Base-by-base conservation (phyloP, 2,329 filamentous ascomycete genomes). In the Zelopaecilomyces penicillatus region DNA sequence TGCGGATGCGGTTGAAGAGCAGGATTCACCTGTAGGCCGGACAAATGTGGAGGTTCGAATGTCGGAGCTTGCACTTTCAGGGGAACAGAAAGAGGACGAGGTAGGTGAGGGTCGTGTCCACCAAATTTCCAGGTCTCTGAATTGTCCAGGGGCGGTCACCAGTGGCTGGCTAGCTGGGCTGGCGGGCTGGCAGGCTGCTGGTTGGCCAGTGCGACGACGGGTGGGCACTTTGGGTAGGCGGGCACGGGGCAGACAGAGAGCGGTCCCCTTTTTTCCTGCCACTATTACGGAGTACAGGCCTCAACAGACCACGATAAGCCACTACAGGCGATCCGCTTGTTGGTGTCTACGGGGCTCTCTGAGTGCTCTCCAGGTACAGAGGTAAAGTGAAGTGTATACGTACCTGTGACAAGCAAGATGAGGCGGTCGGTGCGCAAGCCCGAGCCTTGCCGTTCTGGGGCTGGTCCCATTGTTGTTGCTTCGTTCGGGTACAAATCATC, bases 41-140 rank as follows among this genome's bases (percentile, higher is more conserved):
- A 37, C 41, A 42, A 46, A 39, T 37, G 45, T 47, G 42, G 45
- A 47, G 45, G 42, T 47, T 45, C 38, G 37, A 30, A 45, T 37
- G 44, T 26, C 42, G 40, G 46, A 46, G 46, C 36, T 39, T 45
- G 43, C 39, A 45, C 43, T 39, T 45, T 49, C 47, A 49, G 47
- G 47, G 47, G 47, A 46, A 37, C 19, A 19, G 42, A 37, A 48
- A 41, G 46, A 44, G 47, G 40, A 38, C 37, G 43, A 42, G 46
- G 39, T 29, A 38, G 42, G 19, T 19, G 19, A 19, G 19, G 32
- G 43, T 43, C 43, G 46, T 48, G 45, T 45, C 46, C 46, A 39
- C 51, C 53, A 57, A 55, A 52, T 56, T 56, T 64, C 59, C 61
- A 58, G 60, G 53, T 52, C 55, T 53, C 59, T 55, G 53, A 51